Percentiles rank a stretch among this genome's conserved stretches.
phyloP scores from a whole-genome alignment of 2,329 filamentous ascomycete species.

The Pestalotiopsis sp. region DNA sequence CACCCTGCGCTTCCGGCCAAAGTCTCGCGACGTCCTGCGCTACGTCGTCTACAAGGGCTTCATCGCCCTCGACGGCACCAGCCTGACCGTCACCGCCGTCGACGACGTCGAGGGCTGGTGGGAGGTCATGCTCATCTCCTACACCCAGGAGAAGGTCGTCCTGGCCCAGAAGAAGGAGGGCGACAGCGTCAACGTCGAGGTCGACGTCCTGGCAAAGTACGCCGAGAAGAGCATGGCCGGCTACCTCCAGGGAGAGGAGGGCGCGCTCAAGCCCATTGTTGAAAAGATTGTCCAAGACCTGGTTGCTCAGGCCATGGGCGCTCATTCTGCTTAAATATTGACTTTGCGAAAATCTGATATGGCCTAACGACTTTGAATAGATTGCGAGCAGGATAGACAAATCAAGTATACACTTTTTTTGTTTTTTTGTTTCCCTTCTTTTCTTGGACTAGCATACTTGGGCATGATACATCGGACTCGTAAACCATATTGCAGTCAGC shows the following conservation, averaged over 20 bases:
- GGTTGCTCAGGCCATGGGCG: constrained; percentile 67
- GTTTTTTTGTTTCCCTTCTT: background rate
- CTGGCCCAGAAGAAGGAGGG: constrained; percentile 77
- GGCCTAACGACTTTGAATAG: background rate
- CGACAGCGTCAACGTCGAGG: constrained; percentile 88
- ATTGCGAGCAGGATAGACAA: background rate
- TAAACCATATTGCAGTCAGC: background rate
- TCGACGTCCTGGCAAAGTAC: constrained; percentile 85
- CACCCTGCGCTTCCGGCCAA: constrained; percentile 80
- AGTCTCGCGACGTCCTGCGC: constrained; percentile 68
- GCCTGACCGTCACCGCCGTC: constrained; percentile 87
- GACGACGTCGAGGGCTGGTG: constrained; percentile 79
- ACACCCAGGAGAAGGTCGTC: constrained; percentile 92
- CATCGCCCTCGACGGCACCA: constrained; percentile 91
- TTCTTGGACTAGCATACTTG: background rate
- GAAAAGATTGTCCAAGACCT: constrained; percentile 76
- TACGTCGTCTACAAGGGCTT: constrained; percentile 98
- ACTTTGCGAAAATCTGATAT: background rate
- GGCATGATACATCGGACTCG: background rate
- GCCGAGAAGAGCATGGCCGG: constrained; percentile 87
- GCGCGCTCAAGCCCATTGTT: constrained; percentile 57
- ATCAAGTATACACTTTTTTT: background rate
- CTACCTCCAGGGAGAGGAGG: constrained; percentile 59
- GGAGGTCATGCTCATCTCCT: constrained; percentile 97
- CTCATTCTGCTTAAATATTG: constrained; percentile 16